Percentiles rank a stretch among this genome's conserved stretches.
Conservation (phyloP, 2,329 filamentous ascomycete species). For the Paecilomyces sp. region DNA sequence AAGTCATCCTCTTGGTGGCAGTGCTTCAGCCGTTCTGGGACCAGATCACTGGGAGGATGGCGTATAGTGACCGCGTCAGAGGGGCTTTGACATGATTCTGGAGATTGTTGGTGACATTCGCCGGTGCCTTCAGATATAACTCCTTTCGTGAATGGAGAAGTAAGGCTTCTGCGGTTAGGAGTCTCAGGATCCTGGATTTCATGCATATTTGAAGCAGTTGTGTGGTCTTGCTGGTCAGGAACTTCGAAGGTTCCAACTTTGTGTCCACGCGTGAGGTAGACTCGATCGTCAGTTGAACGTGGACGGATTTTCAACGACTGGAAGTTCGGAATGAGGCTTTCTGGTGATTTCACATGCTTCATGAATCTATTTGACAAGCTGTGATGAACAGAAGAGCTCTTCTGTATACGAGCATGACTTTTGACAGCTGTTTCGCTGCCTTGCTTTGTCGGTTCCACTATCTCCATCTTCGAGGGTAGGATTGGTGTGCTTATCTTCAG, state of each 20-base stretch:
- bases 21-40: background rate
- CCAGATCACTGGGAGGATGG: background rate
- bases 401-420: background rate
- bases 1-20: background rate
- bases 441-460: background rate
- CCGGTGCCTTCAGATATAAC: background rate
- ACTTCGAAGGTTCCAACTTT: background rate
- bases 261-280: background rate
- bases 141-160: background rate
- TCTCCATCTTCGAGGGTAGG: background rate
- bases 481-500: background rate
- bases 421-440: background rate
- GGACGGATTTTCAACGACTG: background rate
- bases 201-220: background rate
- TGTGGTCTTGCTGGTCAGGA: background rate
- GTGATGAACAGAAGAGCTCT: background rate
- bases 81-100: background rate
- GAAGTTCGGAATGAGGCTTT: background rate
- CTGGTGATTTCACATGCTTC: background rate
- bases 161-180: background rate
- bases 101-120: background rate
- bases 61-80: background rate
- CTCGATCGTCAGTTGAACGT: background rate
- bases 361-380: background rate
- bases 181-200: background rate